Evolutionary conservation across 2,329 filamentous ascomycete species (phyloP).

Genomic region (Coniochaeta sp.): DNA sequence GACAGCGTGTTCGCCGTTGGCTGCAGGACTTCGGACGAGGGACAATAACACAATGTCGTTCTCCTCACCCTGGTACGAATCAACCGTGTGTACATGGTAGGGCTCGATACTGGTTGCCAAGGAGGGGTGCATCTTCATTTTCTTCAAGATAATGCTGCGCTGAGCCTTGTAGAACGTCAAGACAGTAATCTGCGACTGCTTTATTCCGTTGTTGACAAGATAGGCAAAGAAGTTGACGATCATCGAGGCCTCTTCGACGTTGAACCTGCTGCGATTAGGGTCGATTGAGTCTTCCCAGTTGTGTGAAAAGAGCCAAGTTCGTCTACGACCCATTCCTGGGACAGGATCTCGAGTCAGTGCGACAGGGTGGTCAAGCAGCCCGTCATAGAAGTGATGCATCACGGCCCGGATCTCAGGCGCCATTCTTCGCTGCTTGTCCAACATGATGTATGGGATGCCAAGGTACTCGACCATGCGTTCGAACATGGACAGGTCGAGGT

Average conservation of each 20-base stretch:
- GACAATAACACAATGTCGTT: slow-evolving; percentile 79
- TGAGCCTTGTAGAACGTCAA: slow-evolving; percentile 88
- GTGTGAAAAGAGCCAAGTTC: slow-evolving; percentile 35
- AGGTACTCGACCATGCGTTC: slow-evolving; percentile 63
- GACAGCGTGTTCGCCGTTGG: slow-evolving; percentile 34
- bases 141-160: slow-evolving; percentile 52
- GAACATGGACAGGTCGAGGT: slow-evolving; percentile 69
- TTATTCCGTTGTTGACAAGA: slow-evolving; percentile 59
- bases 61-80: slow-evolving; percentile 87
- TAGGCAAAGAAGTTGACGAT: slow-evolving; percentile 65
- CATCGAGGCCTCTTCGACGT: slow-evolving; percentile 68
- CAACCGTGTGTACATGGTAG: slow-evolving; percentile 69
- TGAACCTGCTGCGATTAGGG: slow-evolving; percentile 58
- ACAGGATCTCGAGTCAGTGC: slow-evolving; percentile 31
- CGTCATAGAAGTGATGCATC: slow-evolving; percentile 38
- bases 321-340: slow-evolving; percentile 33
- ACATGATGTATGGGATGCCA: slow-evolving; percentile 51
- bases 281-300: slow-evolving; percentile 58
- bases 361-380: slow-evolving; percentile 33
- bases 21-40: slow-evolving; percentile 62
- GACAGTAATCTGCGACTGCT: slow-evolving; percentile 59
- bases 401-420: slow-evolving; percentile 34
- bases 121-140: slow-evolving; percentile 26
- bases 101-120: slow-evolving; percentile 13
- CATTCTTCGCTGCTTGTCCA: slow-evolving; percentile 61